Evolutionary conservation across 1,284 basidiomycete species (phyloP), one percentile per base, ranked within the genome.

Genomic region (Phylloboletellus chloephorus): DNA sequence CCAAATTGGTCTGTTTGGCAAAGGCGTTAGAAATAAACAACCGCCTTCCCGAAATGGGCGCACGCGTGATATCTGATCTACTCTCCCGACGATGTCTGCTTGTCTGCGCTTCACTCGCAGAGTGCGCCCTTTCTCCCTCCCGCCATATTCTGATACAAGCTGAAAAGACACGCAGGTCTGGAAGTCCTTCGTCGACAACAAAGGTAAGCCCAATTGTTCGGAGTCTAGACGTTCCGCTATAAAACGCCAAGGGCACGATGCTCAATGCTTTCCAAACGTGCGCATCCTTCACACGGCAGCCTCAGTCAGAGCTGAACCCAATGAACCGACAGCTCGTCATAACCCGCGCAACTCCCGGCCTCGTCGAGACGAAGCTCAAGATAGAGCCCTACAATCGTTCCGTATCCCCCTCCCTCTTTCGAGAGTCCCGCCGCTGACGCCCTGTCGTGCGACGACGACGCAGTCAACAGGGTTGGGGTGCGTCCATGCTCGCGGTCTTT

Each of bases 381-480:
- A 74, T 88, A 41, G 82, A 86, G 56, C 69, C 74, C 8, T 81
- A 82, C 47, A 86, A 89, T 51, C 58, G 85, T 88, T 52, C 47
- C 34, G 78, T 63, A 9, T 24, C 23, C 4, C 29, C 9, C n/a
- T n/a, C n/a, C n/a, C n/a, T n/a, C n/a, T n/a, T n/a, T n/a, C n/a
- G n/a, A n/a, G n/a, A n/a, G n/a, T n/a, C n/a, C n/a, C n/a, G n/a
- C n/a, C n/a, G n/a, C n/a, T n/a, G n/a, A n/a, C n/a, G n/a, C n/a
- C n/a, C n/a, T n/a, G n/a, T n/a, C n/a, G n/a, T n/a, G n/a, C n/a
- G n/a, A n/a, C n/a, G n/a, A 25, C 19, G 5, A 25, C 39, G 1
- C 58, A 77, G 80, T 83, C 41, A 88, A 88, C 57, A 72, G 85
- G 53, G 81, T 85, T 48, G 82, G 83, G 51, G 85, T 87, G 57